Evolutionary conservation across 768 basidiomycete genomes (phyloP).

Genomic region (Hysterangium stoloniferum): DNA sequence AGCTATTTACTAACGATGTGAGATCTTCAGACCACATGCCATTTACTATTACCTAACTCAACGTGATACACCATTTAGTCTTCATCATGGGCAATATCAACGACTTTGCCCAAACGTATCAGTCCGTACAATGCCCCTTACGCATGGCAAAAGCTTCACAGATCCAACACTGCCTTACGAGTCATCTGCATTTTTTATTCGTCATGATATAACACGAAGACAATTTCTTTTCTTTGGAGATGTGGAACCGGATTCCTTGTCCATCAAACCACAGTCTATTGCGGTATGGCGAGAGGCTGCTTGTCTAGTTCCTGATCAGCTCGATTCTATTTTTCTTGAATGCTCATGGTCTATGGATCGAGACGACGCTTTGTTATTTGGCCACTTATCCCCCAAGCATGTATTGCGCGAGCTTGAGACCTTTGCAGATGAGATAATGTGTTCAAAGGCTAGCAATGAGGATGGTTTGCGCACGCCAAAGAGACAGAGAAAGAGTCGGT

Average conservation of each 20-base stretch:
- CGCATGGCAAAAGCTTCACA: constrained; percentile 53
- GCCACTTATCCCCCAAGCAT: constrained; percentile 80
- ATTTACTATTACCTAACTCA: constrained; percentile 4
- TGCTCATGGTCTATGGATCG: constrained; percentile 83
- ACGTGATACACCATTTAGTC: constrained; percentile 26
- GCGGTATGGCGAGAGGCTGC: constrained; percentile 75
- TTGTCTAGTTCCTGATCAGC: constrained; percentile 51
- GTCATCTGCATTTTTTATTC: constrained; percentile 81
- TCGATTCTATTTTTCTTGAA: constrained; percentile 87
- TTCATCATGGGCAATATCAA: constrained; percentile 48
- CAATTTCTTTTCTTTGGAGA: constrained; percentile 95
- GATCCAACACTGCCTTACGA: constrained; percentile 49
- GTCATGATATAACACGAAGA: constrained; percentile 46
- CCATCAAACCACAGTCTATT: constrained; percentile 50
- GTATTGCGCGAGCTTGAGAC: constrained; percentile 64
- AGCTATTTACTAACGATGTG: constrained; percentile 61
- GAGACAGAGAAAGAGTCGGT: not conserved
- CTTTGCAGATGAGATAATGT: constrained; percentile 63
- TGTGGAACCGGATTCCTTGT: constrained; percentile 77
- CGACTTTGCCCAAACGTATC: constrained; percentile 48
- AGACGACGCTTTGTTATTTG: constrained; percentile 60
- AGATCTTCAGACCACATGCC: constrained; percentile 19
- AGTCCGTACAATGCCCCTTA: constrained; percentile 58
- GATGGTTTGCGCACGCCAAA: not conserved
- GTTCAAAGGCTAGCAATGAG: constrained; percentile 23